These are phyloP conservation scores for Heterobasidion occidentale DNA, from an alignment of 1,284 basidiomycete genomes.

Conservation along the genomic window DNA sequence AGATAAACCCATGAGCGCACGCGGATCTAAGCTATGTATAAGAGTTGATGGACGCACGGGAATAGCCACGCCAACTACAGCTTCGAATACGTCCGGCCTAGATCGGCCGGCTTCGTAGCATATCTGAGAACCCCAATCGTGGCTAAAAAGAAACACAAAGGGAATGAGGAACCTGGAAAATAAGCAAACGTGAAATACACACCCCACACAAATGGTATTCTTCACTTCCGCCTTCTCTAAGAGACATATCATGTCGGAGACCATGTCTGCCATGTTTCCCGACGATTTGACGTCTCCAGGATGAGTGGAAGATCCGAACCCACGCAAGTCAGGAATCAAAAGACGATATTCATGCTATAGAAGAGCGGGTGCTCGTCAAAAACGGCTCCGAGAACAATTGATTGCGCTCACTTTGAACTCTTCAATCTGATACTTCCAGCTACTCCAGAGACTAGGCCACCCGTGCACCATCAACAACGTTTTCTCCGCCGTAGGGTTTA, in stretches of 20 bases:
- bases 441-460: slow-evolving; percentile 69
- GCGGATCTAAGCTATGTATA: not conserved
- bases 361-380: slow-evolving; percentile 1
- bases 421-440: slow-evolving; percentile 61
- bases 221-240: slow-evolving; percentile 40
- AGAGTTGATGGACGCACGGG: slow-evolving; percentile 36
- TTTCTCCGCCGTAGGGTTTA: slow-evolving; percentile 42
- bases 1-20: not conserved
- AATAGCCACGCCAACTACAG: slow-evolving; percentile 49
- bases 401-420: slow-evolving; percentile 40
- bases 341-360: slow-evolving; percentile 48
- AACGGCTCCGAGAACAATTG: not conserved
- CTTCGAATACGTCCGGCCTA: slow-evolving; percentile 54
- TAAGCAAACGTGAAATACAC: slow-evolving; percentile 9
- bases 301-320: slow-evolving; percentile 59
- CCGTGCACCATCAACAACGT: slow-evolving; percentile 64
- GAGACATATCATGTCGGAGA: slow-evolving; percentile 53
- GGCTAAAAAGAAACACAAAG: slow-evolving; percentile 30
- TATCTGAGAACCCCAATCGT: slow-evolving; percentile 63
- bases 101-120: slow-evolving; percentile 61
- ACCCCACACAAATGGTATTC: slow-evolving; percentile 57
- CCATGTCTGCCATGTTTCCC: slow-evolving; percentile 50
- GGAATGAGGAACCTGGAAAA: not conserved
- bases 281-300: slow-evolving; percentile 53
- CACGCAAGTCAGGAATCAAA: slow-evolving; percentile 52